Base-by-base conservation (phyloP, 768 basidiomycete species). In the Rhodocollybia butyracea region DNA sequence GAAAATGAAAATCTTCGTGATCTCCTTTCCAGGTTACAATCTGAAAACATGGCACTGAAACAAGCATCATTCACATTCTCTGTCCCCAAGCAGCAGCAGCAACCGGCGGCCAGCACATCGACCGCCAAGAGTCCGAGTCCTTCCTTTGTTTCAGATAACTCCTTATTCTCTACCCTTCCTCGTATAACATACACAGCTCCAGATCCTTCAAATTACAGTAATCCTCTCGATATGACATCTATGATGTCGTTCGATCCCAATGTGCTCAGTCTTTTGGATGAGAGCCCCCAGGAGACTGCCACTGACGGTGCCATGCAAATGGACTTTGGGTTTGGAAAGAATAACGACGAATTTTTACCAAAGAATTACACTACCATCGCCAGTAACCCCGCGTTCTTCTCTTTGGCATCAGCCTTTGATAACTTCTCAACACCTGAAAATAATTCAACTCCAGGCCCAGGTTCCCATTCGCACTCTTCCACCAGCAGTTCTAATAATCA, bases 1-100 rank as follows among this genome's bases (percentile, higher is more conserved):
- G 94, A 96, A 73, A 96, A 98, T 61, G 87, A 89, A 59, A 96
- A 95, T 64, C 76, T 97, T 22, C 85, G 90, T 43, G 94, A 95
- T 65, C 79, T 96, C 48, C 78, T 96, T 41, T 74, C 83, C 50
- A 84, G 94, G 12, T 76, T 98, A 2, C 94, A 95, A 66, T 84
- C 83, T 54, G 94, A 98, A 74, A 96, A 95, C 59, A 70, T 91
- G 53, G 72, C 83, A 48, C 81, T 97, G 62, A 94, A 90, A 69
- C 83, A 91, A 65, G 71, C 81, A 0, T 76, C 86, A 2, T 98
- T 97, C 69, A 95, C 93, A 1, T 96, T 96, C 65, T 70, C 84
- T 1, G 79, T 94, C 40, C 88, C 91, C 19, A 77, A 80, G 60
- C 48, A 50, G 13, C 39, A 40, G 21, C 39, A 8, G 21, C 39